phyloP scores from a whole-genome alignment of 495 filamentous ascomycete species.

The Chlorociboria aeruginascens region DNA sequence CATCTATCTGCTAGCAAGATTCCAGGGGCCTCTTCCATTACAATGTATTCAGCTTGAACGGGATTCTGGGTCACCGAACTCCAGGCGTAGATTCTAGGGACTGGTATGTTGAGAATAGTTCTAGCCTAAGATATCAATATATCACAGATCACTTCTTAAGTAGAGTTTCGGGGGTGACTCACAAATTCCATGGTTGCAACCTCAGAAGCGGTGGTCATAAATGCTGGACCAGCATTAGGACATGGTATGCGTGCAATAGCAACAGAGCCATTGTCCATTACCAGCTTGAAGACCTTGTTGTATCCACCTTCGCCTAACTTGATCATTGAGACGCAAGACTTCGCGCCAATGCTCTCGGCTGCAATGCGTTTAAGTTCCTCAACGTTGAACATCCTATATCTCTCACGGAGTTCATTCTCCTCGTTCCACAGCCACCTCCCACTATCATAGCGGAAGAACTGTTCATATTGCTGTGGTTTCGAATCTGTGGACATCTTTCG shows the following conservation, averaged over 20 bases:
- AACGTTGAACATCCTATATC: conserved; percentile 22
- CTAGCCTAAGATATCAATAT: not conserved
- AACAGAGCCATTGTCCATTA: conserved; percentile 30
- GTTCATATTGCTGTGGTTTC: too few relatives aligned
- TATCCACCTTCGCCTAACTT: conserved; percentile 28
- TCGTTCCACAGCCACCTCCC: too few relatives aligned
- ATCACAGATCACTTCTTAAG: too few relatives aligned
- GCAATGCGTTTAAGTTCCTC: conserved; percentile 24
- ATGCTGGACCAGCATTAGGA: conserved; percentile 27
- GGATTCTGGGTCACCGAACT: too few relatives aligned
- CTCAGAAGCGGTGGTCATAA: conserved; percentile 28
- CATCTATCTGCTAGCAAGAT: too few relatives aligned
- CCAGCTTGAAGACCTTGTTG: conserved; percentile 29
- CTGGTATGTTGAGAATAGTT: too few relatives aligned
- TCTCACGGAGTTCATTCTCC: too few relatives aligned
- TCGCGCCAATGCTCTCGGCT: conserved; percentile 24
- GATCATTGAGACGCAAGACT: conserved; percentile 20
- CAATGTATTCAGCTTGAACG: too few relatives aligned
- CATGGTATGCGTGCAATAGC: conserved; percentile 27
- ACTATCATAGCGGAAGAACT: too few relatives aligned
- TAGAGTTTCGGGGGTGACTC: conserved; percentile 15
- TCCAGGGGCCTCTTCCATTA: too few relatives aligned
- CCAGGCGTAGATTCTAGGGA: too few relatives aligned
- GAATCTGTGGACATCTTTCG: too few relatives aligned
- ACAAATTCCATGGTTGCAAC: conserved; percentile 34